These are phyloP conservation scores for Plasmodium malariae DNA, from an alignment of 169 alveolate species.

Conservation along the genomic window DNA sequence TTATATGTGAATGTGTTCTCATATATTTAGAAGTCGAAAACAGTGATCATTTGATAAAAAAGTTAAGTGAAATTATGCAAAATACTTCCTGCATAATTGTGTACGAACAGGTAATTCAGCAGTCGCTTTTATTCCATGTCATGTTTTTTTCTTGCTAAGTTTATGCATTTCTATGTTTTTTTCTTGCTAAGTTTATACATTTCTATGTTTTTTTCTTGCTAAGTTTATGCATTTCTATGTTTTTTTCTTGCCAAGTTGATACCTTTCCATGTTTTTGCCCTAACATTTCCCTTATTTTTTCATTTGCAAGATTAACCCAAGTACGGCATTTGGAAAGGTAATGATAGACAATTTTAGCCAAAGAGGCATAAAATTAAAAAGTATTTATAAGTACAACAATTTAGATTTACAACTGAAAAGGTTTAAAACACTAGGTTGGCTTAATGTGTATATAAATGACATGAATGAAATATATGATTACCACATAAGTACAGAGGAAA, in stretches of 20 bases:
- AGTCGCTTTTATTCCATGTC: not conserved
- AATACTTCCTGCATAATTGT: constrained; percentile 67
- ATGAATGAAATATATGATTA: constrained; percentile 80
- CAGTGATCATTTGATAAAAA: constrained; percentile 61
- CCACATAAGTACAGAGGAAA: constrained; percentile 67
- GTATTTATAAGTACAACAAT: constrained; percentile 65
- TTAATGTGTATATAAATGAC: constrained; percentile 74
- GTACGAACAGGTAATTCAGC: constrained; percentile 73
- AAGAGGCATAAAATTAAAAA: constrained; percentile 60
- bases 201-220: not conserved
- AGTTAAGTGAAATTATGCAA: constrained; percentile 56
- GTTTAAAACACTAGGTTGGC: constrained; percentile 77
- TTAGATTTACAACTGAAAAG: constrained; percentile 35
- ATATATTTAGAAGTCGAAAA: constrained; percentile 74
- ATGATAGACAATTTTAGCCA: constrained; percentile 67
- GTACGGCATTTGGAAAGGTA: constrained; percentile 73
- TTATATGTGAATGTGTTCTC: constrained; percentile 80
- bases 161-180: not conserved
- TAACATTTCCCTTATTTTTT: not conserved
- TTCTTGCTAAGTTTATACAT: not conserved
- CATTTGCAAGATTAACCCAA: constrained; percentile 59
- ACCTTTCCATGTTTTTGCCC: not conserved
- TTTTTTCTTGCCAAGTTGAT: not conserved
- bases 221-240: not conserved
- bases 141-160: not conserved